Evolutionary conservation across 331 rosid genomes (phyloP).

Genomic region (Rhamnella rubrinervis): DNA sequence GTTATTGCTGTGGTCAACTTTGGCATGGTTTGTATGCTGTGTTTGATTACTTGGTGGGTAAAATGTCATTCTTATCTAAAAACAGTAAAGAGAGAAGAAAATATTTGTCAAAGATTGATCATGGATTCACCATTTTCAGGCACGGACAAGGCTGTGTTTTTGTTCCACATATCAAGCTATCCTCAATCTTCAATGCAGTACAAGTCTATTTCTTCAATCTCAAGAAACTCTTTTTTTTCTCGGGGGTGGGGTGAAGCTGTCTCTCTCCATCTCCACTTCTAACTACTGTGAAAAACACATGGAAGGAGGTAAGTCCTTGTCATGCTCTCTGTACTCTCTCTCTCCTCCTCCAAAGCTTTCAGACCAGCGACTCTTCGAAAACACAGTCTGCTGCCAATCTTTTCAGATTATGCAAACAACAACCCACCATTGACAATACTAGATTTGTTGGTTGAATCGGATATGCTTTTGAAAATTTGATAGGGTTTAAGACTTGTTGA

Average conservation of each 20-base stretch:
- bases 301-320: conserved; percentile 75
- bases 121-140: neutral
- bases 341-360: too few species aligned
- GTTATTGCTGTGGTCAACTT: neutral
- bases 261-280: conserved; percentile 78
- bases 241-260: conserved; percentile 22
- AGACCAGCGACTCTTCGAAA: neutral
- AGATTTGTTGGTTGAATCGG: neutral
- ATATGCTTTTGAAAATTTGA: neutral
- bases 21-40: neutral
- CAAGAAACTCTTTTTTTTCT: conserved; percentile 45
- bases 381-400: conserved; percentile 17
- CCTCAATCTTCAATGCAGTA: conserved; percentile 21
- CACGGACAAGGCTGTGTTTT: neutral
- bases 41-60: conserved; percentile 4
- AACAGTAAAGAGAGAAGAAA: too few species aligned
- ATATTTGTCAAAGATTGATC: neutral
- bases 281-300: conserved; percentile 61
- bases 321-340: conserved; percentile 46
- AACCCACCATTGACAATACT: neutral
- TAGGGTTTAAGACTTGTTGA: neutral
- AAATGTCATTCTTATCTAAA: conserved; percentile 5
- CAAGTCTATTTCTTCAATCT: conserved; percentile 46
- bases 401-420: neutral
- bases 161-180: neutral